These are phyloP conservation scores for Rhododendron molle DNA, from an alignment of 148 eudicot species.

Conservation along the genomic window DNA sequence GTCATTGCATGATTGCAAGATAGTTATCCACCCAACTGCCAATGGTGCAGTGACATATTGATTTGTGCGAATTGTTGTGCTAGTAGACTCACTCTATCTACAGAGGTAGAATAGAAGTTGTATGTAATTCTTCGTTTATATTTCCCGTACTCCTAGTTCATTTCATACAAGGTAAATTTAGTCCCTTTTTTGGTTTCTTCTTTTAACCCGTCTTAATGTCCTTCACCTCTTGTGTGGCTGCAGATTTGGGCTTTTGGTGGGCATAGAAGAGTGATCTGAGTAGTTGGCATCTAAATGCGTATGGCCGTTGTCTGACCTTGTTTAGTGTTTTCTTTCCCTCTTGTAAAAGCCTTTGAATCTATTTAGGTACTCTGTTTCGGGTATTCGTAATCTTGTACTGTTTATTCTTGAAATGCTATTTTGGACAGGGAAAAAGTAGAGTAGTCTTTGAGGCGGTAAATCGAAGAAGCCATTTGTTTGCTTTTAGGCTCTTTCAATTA, in stretches of 20 bases:
- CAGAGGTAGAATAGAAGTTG: background rate
- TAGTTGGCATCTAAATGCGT: background rate
- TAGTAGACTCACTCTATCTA: background rate
- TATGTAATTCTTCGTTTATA: background rate
- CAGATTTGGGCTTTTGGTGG: slow-evolving; percentile 98
- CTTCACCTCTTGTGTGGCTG: slow-evolving; percentile 6
- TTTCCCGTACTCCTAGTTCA: background rate
- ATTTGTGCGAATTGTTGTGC: background rate
- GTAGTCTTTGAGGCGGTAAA: background rate
- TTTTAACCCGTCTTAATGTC: background rate
- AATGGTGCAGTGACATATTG: background rate
- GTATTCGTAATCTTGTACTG: background rate
- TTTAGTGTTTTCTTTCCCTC: background rate
- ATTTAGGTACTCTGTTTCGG: background rate
- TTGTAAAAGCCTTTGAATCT: background rate
- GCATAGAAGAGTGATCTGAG: slow-evolving; percentile 59
- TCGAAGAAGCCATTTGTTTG: background rate
- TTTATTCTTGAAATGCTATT: background rate
- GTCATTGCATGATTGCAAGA: background rate
- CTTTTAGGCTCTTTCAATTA: too few species aligned
- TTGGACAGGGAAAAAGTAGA: background rate
- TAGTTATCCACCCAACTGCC: background rate
- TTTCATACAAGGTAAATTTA: background rate
- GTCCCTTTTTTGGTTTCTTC: background rate
- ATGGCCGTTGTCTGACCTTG: background rate